These are phyloP conservation scores for Pinus tabuliformis DNA, from an alignment of 75 land plant genomes.

Conservation along the genomic window DNA sequence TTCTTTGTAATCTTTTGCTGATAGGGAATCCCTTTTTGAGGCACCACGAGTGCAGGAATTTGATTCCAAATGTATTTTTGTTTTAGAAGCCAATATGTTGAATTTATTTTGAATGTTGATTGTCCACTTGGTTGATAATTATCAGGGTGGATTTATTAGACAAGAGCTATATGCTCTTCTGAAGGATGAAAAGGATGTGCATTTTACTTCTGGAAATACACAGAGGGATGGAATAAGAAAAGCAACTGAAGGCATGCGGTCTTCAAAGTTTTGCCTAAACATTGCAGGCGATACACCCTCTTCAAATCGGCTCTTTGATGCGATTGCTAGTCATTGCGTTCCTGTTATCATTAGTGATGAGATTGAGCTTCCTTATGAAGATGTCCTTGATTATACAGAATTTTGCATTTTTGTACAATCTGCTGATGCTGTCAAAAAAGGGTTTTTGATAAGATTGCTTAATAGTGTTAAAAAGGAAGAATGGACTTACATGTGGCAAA, in stretches of 20 bases:
- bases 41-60: not conserved
- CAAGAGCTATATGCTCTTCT: slow-evolving; percentile 83
- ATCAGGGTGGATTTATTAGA: slow-evolving; percentile 83
- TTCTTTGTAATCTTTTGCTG: not conserved
- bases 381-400: slow-evolving; percentile 74
- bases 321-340: slow-evolving; percentile 84
- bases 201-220: slow-evolving; percentile 71
- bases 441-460: slow-evolving; percentile 60
- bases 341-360: slow-evolving; percentile 90
- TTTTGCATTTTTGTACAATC: slow-evolving; percentile 77
- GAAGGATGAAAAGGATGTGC: slow-evolving; percentile 74
- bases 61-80: not conserved
- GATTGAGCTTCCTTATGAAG: slow-evolving; percentile 91
- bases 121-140: slow-evolving; percentile 4
- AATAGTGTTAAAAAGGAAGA: slow-evolving; percentile 45
- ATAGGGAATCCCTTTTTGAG: not conserved
- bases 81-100: not conserved
- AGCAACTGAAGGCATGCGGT: slow-evolving; percentile 76
- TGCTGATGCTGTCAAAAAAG: slow-evolving; percentile 60
- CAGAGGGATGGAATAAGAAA: slow-evolving; percentile 52
- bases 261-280: slow-evolving; percentile 86
- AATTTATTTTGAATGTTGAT: not conserved
- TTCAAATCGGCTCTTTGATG: slow-evolving; percentile 90
- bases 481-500: slow-evolving; percentile 80
- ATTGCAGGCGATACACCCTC: slow-evolving; percentile 97